Conservation (phyloP, 192 early-diverging fungal species). For the Coemansia sp. region DNA sequence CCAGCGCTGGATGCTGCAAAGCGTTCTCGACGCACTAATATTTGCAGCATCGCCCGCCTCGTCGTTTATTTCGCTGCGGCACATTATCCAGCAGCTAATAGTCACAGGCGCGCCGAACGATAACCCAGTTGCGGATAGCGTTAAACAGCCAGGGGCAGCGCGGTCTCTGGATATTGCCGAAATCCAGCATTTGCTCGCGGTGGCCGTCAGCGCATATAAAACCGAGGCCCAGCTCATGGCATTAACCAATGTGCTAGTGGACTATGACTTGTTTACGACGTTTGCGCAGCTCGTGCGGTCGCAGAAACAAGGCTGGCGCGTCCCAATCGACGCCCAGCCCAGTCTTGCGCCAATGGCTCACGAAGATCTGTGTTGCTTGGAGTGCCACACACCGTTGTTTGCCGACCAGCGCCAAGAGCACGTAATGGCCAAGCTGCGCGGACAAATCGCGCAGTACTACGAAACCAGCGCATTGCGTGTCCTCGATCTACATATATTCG, state of each 20-base stretch:
- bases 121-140: background rate
- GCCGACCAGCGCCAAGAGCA: conserved; percentile 34
- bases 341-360: conserved; percentile 2
- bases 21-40: conserved; percentile 48
- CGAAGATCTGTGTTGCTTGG: conserved; percentile 17
- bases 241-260: conserved; percentile 46
- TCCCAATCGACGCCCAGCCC: conserved; percentile 6
- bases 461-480: conserved; percentile 38
- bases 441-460: conserved; percentile 38
- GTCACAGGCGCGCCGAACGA: conserved; percentile 3
- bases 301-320: conserved; percentile 51
- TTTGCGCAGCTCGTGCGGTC: conserved; percentile 49
- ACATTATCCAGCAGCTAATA: conserved; percentile 52
- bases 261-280: conserved; percentile 51
- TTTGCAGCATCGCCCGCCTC: conserved; percentile 46
- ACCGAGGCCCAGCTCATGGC: conserved; percentile 51
- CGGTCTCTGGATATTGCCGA: conserved; percentile 44
- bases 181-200: conserved; percentile 49
- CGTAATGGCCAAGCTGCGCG: conserved; percentile 31
- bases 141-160: conserved; percentile 3
- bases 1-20: conserved; percentile 54
- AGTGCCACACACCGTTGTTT: conserved; percentile 36
- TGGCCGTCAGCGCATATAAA: conserved; percentile 53
- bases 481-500: conserved; percentile 53
- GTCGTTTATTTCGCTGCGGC: conserved; percentile 45